These are phyloP conservation scores for Kodamaea alishanica DNA, from an alignment of 1,139 yeast genomes.

Conservation along the genomic window DNA sequence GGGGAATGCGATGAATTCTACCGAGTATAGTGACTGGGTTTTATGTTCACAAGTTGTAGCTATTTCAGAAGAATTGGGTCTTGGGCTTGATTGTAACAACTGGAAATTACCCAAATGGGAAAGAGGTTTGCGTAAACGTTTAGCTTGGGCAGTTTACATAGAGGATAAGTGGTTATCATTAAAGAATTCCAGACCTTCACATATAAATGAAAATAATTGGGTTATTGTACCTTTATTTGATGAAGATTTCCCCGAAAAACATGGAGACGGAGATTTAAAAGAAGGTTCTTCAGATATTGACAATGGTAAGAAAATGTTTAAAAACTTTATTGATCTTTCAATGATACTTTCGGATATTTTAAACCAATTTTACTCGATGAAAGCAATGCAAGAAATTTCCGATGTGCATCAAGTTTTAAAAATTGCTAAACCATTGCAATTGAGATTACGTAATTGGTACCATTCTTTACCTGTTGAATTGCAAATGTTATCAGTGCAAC, in stretches of 20 bases:
- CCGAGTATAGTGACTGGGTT: constrained; percentile 74
- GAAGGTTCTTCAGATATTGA: constrained; percentile 70
- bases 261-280: constrained; percentile 52
- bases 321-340: constrained; percentile 64
- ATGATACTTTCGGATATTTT: constrained; percentile 70
- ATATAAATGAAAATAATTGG: constrained; percentile 67
- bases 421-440: constrained; percentile 80
- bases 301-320: constrained; percentile 68
- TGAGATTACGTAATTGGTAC: constrained; percentile 78
- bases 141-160: constrained; percentile 91
- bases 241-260: constrained; percentile 73
- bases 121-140: constrained; percentile 71
- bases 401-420: constrained; percentile 64
- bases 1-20: constrained; percentile 22
- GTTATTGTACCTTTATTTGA: constrained; percentile 57
- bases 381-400: constrained; percentile 53
- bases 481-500: constrained; percentile 60
- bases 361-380: constrained; percentile 66
- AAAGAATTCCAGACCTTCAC: constrained; percentile 78
- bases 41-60: constrained; percentile 84
- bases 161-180: constrained; percentile 87
- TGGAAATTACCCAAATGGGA: constrained; percentile 96
- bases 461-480: constrained; percentile 68
- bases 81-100: constrained; percentile 77
- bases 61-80: constrained; percentile 78